phyloP scores from a whole-genome alignment of 2,329 filamentous ascomycete species.

The Scopulariopsis brevicaulis region DNA sequence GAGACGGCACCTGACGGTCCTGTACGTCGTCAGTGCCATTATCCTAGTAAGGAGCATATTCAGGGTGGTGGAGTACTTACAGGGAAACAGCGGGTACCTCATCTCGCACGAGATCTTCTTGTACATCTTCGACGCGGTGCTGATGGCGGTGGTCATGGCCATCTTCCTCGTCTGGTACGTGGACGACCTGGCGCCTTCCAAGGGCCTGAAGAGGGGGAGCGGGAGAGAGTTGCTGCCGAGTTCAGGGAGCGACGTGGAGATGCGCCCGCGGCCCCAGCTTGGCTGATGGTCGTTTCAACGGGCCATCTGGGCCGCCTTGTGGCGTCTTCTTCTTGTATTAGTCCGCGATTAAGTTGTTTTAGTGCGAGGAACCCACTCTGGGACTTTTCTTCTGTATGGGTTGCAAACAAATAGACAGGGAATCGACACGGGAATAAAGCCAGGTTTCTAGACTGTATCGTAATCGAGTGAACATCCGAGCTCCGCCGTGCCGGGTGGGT shows the following conservation, averaged over 20 bases:
- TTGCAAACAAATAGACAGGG: no score
- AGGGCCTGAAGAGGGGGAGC: background rate
- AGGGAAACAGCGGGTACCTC: conserved; percentile 26
- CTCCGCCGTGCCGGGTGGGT: no score
- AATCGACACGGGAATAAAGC: no score
- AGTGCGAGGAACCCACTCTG: no score
- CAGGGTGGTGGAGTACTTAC: conserved; percentile 32
- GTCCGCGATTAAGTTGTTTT: no score
- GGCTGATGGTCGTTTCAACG: no score
- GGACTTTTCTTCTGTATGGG: no score
- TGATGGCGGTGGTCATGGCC: conserved; percentile 18
- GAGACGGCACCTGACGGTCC: conserved; percentile 16
- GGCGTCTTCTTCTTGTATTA: no score
- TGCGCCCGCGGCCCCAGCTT: no score
- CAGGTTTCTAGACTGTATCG: no score
- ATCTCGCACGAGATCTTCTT: conserved; percentile 27
- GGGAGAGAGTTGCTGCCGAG: background rate
- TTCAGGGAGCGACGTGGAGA: background rate
- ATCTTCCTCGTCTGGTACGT: conserved; percentile 19
- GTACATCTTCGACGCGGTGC: conserved; percentile 29
- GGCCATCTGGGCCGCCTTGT: no score
- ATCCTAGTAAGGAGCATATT: conserved; percentile 34
- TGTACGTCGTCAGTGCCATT: conserved; percentile 20
- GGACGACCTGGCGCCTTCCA: background rate
- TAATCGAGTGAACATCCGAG: no score